Evolutionary conservation across 176 grass and related monocot species (phyloP), one percentile per base, ranked within the genome.

Genomic region (Dendrocalamus sinicus): DNA sequence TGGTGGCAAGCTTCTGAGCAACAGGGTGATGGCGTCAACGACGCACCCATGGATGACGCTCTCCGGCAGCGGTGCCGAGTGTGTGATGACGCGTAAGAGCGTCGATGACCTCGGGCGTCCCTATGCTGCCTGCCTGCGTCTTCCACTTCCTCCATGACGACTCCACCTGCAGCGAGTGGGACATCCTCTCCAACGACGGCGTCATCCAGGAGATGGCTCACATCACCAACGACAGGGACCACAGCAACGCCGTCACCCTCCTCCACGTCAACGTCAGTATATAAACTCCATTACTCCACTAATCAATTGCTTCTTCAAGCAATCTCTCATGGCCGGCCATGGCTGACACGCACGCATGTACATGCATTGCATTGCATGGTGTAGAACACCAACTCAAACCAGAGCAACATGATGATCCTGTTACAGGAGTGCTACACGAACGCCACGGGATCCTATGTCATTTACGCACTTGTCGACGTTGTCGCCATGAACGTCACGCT

Each of bases 321-420:
- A n/a, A 63, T 67, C 9, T 8, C 1, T 40, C 19, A 37, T n/a
- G 1, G 17, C 60, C 12, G 12, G 23, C 45, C 54, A 75, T 76
- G 30, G 22, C 9, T 76, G 74, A 54, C 20, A 35, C 32, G 3
- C 32, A 35, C 32, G 3, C 3, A 50, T 11, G 3, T 2, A 32
- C 28, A 16, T 35, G 32, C 32, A 35, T 35, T 6, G 6, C 40
- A 51, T 48, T 83, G 8, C 24, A 8, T 64, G 54, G 30, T 72
- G 82, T 73, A 97, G 92, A 94, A 93, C 63, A 75, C 84, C 20
- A 97, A 91, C 67, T 89, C 90, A 71, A 91, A 87, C 76, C 94
- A 97, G 84, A 92, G 88, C 90, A 91, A 90, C 92, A 97, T 92
- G 94, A 80, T 97, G 65, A 94, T 97, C 79, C 77, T 97, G 19